Percentiles rank a stretch among this genome's conserved stretches.
phyloP scores from a whole-genome alignment of 139 green algal species.

The Coelastrella sp. region DNA sequence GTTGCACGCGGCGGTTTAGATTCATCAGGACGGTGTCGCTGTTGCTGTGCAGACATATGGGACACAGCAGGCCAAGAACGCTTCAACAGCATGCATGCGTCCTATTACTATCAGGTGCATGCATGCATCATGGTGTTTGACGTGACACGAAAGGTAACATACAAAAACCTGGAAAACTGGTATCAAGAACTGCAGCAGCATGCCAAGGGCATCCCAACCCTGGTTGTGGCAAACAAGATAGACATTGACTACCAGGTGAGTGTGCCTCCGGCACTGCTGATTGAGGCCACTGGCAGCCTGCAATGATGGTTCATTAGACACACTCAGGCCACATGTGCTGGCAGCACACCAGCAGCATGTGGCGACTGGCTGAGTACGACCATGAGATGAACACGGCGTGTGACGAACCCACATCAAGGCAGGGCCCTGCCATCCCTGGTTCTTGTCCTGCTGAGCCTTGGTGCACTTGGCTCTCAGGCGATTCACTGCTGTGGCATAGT shows the following conservation, averaged over 20 bases:
- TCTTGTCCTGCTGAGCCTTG: too few species aligned
- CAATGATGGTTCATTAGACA: too few species aligned
- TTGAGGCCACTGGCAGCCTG: not conserved
- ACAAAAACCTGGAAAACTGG: constrained; percentile 63
- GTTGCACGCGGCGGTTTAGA: too few species aligned
- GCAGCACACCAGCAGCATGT: too few species aligned
- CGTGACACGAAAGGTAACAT: constrained; percentile 70
- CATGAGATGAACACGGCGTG: too few species aligned
- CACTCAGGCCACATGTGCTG: not conserved
- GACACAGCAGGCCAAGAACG: constrained; percentile 64
- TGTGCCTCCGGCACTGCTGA: not conserved
- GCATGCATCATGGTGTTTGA: constrained; percentile 84
- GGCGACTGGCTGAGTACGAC: too few species aligned
- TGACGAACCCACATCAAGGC: too few species aligned
- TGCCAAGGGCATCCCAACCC: constrained; percentile 71
- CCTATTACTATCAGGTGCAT: constrained; percentile 77
- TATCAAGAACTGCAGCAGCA: constrained; percentile 66
- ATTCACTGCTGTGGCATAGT: too few species aligned
- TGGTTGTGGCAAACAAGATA: constrained; percentile 82
- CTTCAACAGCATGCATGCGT: constrained; percentile 78
- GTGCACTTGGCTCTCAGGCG: too few species aligned
- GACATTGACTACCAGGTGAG: constrained; percentile 73
- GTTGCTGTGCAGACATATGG: constrained; percentile 56
- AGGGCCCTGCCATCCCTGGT: too few species aligned
- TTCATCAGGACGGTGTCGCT: too few species aligned